Conservation (phyloP, 2,329 filamentous ascomycete species). For the Fusarium mangiferae region DNA sequence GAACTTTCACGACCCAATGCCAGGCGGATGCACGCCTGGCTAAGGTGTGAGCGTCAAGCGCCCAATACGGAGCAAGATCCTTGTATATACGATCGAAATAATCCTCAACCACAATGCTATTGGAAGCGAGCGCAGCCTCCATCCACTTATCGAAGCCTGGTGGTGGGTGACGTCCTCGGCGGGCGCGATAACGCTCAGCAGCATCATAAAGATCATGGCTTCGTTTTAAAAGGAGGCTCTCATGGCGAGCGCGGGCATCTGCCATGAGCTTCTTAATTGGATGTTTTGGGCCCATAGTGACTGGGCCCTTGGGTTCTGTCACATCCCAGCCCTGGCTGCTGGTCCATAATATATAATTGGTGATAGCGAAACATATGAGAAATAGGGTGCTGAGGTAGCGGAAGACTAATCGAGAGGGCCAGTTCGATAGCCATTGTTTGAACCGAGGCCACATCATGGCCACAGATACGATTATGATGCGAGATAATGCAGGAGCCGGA, state of each 20-base stretch:
- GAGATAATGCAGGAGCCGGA: slow-evolving; percentile 21
- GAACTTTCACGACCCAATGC: slow-evolving; percentile 60
- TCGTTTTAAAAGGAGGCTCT: slow-evolving; percentile 54
- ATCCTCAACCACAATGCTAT: slow-evolving; percentile 69
- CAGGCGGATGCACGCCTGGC: slow-evolving; percentile 54
- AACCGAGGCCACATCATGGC: slow-evolving; percentile 42
- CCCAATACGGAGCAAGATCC: slow-evolving; percentile 71
- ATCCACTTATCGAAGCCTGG: slow-evolving; percentile 73
- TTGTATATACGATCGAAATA: slow-evolving; percentile 74
- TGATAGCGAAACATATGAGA: slow-evolving; percentile 41
- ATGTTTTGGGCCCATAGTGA: slow-evolving; percentile 49
- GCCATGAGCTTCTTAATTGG: slow-evolving; percentile 63
- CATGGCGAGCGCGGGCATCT: slow-evolving; percentile 57
- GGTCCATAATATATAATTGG: slow-evolving; percentile 48
- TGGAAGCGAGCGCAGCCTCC: slow-evolving; percentile 60
- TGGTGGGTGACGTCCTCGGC: slow-evolving; percentile 69
- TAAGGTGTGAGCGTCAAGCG: slow-evolving; percentile 56
- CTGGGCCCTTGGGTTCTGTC: slow-evolving; percentile 34
- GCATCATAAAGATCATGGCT: slow-evolving; percentile 62
- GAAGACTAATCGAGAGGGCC: slow-evolving; percentile 45
- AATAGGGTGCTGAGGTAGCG: slow-evolving; percentile 44
- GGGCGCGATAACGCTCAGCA: slow-evolving; percentile 64
- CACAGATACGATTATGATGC: slow-evolving; percentile 22
- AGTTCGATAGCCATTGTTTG: slow-evolving; percentile 43
- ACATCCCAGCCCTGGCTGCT: slow-evolving; percentile 43